These are phyloP conservation scores for Atkinsonella hypoxylon DNA, from an alignment of 2,329 filamentous ascomycete species.

Conservation along the genomic window DNA sequence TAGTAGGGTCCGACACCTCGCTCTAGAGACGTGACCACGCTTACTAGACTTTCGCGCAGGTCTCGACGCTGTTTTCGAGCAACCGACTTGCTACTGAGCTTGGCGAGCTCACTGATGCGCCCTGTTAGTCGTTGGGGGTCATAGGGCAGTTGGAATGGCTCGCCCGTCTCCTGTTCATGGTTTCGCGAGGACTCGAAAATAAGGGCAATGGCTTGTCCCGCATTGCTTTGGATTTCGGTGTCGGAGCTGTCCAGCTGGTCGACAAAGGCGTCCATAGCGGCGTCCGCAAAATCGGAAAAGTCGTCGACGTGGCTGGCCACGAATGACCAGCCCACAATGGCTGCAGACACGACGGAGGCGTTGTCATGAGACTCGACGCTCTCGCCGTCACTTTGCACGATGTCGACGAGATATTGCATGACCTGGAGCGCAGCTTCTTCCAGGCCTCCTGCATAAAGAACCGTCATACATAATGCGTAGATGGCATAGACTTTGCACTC, in stretches of 20 bases:
- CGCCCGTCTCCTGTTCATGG: conserved; percentile 36
- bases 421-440: conserved; percentile 56
- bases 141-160: conserved; percentile 36
- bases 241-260: conserved; percentile 74
- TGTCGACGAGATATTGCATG: conserved; percentile 65
- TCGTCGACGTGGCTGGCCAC: conserved; percentile 69
- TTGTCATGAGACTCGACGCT: conserved; percentile 61
- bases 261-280: conserved; percentile 67
- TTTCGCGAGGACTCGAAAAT: conserved; percentile 60
- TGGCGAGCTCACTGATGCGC: conserved; percentile 35
- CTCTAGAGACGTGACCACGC: conserved; percentile 43
- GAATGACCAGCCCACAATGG: conserved; percentile 68
- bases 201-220: conserved; percentile 70
- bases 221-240: conserved; percentile 60
- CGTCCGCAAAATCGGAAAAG: conserved; percentile 56
- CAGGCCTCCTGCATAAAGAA: conserved; percentile 64
- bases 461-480: conserved; percentile 59
- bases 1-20: conserved; percentile 42
- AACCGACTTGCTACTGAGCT: conserved; percentile 34
- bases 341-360: conserved; percentile 57
- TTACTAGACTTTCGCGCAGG: conserved; percentile 35
- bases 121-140: conserved; percentile 36
- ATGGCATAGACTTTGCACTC: conserved; percentile 57
- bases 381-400: conserved; percentile 68
- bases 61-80: conserved; percentile 37